Conservation (phyloP, 2,329 filamentous ascomycete species). For the Pseudophaeomoniella oleicola region DNA sequence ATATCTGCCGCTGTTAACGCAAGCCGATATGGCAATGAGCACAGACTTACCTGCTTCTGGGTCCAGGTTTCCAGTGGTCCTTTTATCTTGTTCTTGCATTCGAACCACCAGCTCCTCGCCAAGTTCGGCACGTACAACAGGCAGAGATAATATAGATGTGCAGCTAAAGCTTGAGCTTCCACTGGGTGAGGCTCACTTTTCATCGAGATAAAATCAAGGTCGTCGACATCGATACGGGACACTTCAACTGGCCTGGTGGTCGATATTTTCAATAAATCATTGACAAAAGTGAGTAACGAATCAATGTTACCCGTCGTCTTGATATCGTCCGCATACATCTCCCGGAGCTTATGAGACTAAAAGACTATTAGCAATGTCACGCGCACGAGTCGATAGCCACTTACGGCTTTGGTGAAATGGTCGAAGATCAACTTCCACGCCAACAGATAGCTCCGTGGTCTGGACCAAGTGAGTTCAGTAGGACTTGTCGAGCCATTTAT, state of each 20-base stretch:
- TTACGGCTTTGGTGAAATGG: conserved; percentile 55
- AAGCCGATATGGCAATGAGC: conserved; percentile 18
- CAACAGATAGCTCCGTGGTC: conserved; percentile 66
- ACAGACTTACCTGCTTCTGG: conserved; percentile 62
- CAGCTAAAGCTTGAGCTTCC: conserved; percentile 68
- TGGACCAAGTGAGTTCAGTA: conserved; percentile 43
- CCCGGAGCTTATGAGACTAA: conserved; percentile 63
- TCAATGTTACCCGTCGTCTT: conserved; percentile 57
- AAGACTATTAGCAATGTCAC: conserved; percentile 12
- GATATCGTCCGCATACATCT: conserved; percentile 65
- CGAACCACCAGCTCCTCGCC: conserved; percentile 73
- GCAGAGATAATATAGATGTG: conserved; percentile 72
- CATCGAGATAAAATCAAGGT: conserved; percentile 40
- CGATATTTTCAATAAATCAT: conserved; percentile 71
- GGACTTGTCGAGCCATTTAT: conserved; percentile 21
- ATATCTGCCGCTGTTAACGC: conserved; percentile 18
- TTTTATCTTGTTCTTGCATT: conserved; percentile 64
- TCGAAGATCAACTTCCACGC: conserved; percentile 87
- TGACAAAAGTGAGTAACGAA: conserved; percentile 62
- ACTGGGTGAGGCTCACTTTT: conserved; percentile 47
- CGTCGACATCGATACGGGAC: conserved; percentile 55
- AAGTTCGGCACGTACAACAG: conserved; percentile 64
- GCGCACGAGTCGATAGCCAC: conserved; percentile 6
- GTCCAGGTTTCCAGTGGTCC: conserved; percentile 76
- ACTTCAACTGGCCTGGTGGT: conserved; percentile 56